Base-by-base conservation (phyloP, 495 filamentous ascomycete species). In the Tuber indicum region DNA sequence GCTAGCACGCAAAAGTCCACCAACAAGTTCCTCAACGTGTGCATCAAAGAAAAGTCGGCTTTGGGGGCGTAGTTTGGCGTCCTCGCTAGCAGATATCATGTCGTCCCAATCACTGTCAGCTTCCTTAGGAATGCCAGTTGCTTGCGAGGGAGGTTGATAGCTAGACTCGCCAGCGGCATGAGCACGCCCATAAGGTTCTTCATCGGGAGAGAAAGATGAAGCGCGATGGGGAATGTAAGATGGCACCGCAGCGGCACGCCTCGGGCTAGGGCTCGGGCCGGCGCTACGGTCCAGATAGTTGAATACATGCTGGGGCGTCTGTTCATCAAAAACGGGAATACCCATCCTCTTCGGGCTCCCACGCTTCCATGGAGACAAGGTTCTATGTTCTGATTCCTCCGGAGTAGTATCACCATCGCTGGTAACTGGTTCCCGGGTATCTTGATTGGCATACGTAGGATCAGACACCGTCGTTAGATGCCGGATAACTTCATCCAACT, bases 101-200 rank as follows among this genome's bases (percentile, higher is more conserved):
- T 93, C 92, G 79, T 95, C 92, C 96, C 96, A 98, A 82, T 98
- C 94, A 78, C 93, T 97, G 77, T 83, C 82, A 44, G 73, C 66
- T 19, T 82, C 75, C 42, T 71, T 74, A 62, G 42, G 42, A 58
- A 79, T 75, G 72, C 81, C 66, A 46, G 73, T 77, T 44, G 81
- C 79, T 62, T 76, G 76, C 21, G 39, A 66, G 72, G 78, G 78
- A 72, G 78, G 78, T 26, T 73, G 75, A 26, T 78, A 76, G 44
- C 39, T 49, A 52, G 45, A 47, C 26, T 74, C 76, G 46, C 77
- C 70, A 44, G 74, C 76, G 42, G 74, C 75, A 70, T 82, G 81
- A 36, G 71, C 79, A 2, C 74, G 76, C 12, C 46, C 74, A 72
- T 76, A 78, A 23, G 62, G 49, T 26, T 79, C 80, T 52, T 78